phyloP scores from a whole-genome alignment of 768 basidiomycete species.

The Lyophyllum semitale region DNA sequence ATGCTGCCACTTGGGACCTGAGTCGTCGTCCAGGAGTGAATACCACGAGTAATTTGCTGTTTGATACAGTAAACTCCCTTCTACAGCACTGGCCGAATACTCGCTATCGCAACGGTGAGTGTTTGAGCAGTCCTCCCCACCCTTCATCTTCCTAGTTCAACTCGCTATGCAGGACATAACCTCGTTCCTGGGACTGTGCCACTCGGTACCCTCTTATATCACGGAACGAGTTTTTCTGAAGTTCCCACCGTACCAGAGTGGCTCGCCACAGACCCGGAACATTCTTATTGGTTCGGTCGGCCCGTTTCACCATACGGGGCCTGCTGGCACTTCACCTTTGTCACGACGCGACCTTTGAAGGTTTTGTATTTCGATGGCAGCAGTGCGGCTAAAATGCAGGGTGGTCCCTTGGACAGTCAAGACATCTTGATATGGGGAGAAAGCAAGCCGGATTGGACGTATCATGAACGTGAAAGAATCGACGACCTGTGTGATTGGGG shows the following conservation, averaged over 20 bases:
- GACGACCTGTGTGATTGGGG: conserved; percentile 46
- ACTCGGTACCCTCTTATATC: conserved; percentile 37
- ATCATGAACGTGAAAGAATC: conserved; percentile 36
- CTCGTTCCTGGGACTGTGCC: conserved; percentile 10
- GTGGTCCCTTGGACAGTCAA: conserved; percentile 42
- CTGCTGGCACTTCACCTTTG: conserved; percentile 43
- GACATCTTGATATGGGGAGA: conserved; percentile 48
- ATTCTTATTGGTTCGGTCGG: conserved; percentile 41
- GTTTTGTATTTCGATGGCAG: conserved; percentile 56
- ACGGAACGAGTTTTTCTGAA: conserved; percentile 28
- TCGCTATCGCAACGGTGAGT: conserved; percentile 34
- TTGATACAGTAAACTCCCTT: conserved; percentile 32
- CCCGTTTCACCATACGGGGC: conserved; percentile 10
- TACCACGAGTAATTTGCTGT: conserved; percentile 31
- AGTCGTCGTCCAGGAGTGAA: conserved; percentile 1
- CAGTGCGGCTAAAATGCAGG: conserved; percentile 43
- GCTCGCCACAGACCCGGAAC: conserved; percentile 41
- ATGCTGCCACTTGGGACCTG: conserved; percentile 8
- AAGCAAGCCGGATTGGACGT: conserved; percentile 21
- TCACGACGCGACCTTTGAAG: conserved; percentile 39
- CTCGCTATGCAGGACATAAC: conserved; percentile 3
- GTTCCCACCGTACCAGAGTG: conserved; percentile 35
- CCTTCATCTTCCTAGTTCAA: background rate
- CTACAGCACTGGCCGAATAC: conserved; percentile 42
- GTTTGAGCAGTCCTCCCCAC: background rate